Base-by-base conservation (phyloP, 2,329 filamentous ascomycete species). In the Verticillium dahliae region DNA sequence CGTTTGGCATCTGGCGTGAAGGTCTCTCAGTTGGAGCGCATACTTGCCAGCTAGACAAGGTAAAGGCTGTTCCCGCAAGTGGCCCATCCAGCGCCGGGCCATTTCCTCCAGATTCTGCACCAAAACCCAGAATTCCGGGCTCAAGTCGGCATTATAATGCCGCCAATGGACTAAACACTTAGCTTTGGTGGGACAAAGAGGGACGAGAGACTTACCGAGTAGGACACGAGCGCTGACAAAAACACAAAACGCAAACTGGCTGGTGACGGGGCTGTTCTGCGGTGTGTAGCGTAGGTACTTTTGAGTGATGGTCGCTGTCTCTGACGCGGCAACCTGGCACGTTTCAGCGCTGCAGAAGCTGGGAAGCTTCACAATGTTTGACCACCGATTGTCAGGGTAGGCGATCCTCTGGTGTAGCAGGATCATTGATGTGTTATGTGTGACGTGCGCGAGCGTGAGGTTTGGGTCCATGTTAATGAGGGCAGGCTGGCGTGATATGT, bases 371-470 rank as follows among this genome's bases (percentile, higher is more conserved):
- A 67, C 62, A 60, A 59, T 55, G 65, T 67, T 72, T 71, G 72
- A 27, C 72, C 69, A 22, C 63, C 63, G 1, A 67, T 69, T 2
- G 27, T 65, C 65, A 0, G 78, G 78, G 55, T 79, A 81, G 0
- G 79, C 80, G 45, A 82, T 80, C 6, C 71, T 70, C 54, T 82
- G 80, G 60, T 82, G 80, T 0, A 82, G 68, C 0, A 81, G 69
- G 31, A 82, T 80, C 70, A 80, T 80, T 0, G 79, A 79, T 0
- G 78, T 76, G 60, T 81, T 81, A 56, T 82, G 80, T 0, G 78
- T 81, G 10, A 80, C 71, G 38, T 82, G 79, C 0, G 80, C 79
- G 0, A 81, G 66, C 0, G 80, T 81, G 18, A 82, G 68, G 56
- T 82, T 82, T 0, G 80, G 80, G 58, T 82, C 80, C 72, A 80